Percentiles rank a stretch among this genome's conserved stretches.
Evolutionary conservation across 1,139 yeast genomes (phyloP).

Genomic region (Geotrichum histeridarum): DNA sequence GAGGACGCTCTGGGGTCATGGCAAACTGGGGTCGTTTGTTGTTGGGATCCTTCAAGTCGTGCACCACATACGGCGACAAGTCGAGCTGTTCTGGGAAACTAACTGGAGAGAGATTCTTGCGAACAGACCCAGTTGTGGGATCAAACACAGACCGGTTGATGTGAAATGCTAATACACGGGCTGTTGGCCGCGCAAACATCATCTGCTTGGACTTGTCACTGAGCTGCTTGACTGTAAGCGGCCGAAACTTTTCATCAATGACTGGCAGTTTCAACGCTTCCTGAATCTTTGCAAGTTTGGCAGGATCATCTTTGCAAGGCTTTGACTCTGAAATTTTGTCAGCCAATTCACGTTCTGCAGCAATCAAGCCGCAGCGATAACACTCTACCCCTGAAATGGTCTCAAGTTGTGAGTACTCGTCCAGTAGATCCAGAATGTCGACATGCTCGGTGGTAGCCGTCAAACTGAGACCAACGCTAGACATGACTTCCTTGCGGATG

Average conservation of each 20-base stretch:
- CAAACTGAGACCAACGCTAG: slow-evolving; percentile 74
- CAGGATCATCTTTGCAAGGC: neutral
- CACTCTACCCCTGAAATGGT: slow-evolving; percentile 89
- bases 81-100: slow-evolving; percentile 67
- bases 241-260: slow-evolving; percentile 76
- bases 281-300: slow-evolving; percentile 53
- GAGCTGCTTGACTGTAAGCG: slow-evolving; percentile 68
- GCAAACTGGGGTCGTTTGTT: slow-evolving; percentile 76
- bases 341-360: slow-evolving; percentile 39
- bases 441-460: slow-evolving; percentile 30
- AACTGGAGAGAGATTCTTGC: slow-evolving; percentile 81
- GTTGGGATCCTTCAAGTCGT: slow-evolving; percentile 50
- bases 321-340: neutral
- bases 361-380: slow-evolving; percentile 77
- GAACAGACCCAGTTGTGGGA: slow-evolving; percentile 72
- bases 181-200: slow-evolving; percentile 65
- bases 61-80: slow-evolving; percentile 63
- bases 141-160: slow-evolving; percentile 91
- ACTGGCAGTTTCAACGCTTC: slow-evolving; percentile 57
- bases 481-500: slow-evolving; percentile 70
- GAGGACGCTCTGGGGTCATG: slow-evolving; percentile 39
- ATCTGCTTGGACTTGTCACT: slow-evolving; percentile 81
- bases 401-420: slow-evolving; percentile 75
- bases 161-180: slow-evolving; percentile 77
- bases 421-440: slow-evolving; percentile 55